These are phyloP conservation scores for Ceratocystis huliohia DNA, from an alignment of 2,329 filamentous ascomycete genomes.

Conservation along the genomic window DNA sequence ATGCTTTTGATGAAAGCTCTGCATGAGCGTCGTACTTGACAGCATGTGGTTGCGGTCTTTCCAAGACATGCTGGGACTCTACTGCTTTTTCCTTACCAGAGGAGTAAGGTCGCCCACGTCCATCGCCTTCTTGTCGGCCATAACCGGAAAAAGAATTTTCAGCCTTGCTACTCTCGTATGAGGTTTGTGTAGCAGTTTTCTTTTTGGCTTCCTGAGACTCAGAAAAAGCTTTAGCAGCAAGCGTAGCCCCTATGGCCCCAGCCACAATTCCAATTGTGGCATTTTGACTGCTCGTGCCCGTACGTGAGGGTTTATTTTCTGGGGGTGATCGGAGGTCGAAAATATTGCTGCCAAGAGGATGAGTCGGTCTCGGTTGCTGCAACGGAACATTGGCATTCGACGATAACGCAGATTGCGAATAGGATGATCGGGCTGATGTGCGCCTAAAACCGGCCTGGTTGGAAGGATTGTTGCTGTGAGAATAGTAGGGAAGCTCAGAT, in stretches of 20 bases:
- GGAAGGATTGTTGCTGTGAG: conserved; percentile 9
- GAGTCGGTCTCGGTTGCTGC: conserved; percentile 73
- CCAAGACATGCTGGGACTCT: neutral
- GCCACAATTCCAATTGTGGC: conserved; percentile 35
- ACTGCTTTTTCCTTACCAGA: conserved; percentile 2
- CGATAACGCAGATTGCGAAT: neutral
- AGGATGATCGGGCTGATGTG: neutral
- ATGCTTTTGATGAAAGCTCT: neutral
- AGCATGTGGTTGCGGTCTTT: neutral
- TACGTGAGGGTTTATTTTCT: neutral
- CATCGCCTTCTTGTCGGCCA: neutral
- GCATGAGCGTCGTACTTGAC: neutral
- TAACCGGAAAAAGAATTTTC: neutral
- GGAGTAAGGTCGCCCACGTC: neutral
- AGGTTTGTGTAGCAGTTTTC: conserved; percentile 29
- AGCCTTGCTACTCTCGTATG: conserved; percentile 22
- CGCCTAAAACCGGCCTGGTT: neutral
- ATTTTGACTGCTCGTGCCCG: conserved; percentile 25
- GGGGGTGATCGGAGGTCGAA: conserved; percentile 24
- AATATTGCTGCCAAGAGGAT: conserved; percentile 49
- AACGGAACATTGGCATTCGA: conserved; percentile 48
- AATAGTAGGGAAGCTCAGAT: conserved; percentile 9
- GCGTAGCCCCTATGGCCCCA: conserved; percentile 38
- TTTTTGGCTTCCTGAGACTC: conserved; percentile 28
- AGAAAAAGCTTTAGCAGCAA: conserved; percentile 26